Conservation (phyloP, 108 stramenopile species). For the Hondaea fermentalgiana region DNA sequence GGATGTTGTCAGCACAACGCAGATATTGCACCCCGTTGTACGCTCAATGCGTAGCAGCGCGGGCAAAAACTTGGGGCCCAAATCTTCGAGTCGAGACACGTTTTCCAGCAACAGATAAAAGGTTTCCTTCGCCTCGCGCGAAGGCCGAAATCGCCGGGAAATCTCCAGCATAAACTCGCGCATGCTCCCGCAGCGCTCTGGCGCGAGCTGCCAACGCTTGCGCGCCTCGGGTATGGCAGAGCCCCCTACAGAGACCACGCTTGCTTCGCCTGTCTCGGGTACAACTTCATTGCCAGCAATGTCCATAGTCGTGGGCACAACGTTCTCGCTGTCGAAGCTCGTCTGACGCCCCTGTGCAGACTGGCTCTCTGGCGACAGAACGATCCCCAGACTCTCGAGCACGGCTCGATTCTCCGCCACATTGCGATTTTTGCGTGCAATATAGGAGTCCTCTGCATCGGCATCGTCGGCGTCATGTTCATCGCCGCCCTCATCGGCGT, state of each 20-base stretch:
- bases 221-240: too few species aligned
- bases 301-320: too few species aligned
- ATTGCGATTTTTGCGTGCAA: background rate
- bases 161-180: background rate
- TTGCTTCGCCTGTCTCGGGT: background rate
- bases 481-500: background rate
- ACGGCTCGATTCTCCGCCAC: background rate
- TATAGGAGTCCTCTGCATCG: background rate
- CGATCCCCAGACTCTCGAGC: background rate
- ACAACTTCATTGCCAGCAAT: background rate
- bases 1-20: background rate
- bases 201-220: background rate
- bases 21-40: background rate
- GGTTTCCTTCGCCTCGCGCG: background rate
- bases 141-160: background rate
- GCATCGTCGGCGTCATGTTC: background rate
- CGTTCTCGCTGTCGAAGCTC: too few species aligned
- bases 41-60: background rate
- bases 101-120: background rate
- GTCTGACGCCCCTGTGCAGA: too few species aligned
- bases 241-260: background rate
- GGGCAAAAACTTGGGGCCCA: background rate
- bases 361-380: background rate
- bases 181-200: background rate
- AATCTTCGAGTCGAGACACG: background rate